Evolutionary conservation across 2,329 filamentous ascomycete genomes (phyloP).

Genomic region (Talaromyces sp.): DNA sequence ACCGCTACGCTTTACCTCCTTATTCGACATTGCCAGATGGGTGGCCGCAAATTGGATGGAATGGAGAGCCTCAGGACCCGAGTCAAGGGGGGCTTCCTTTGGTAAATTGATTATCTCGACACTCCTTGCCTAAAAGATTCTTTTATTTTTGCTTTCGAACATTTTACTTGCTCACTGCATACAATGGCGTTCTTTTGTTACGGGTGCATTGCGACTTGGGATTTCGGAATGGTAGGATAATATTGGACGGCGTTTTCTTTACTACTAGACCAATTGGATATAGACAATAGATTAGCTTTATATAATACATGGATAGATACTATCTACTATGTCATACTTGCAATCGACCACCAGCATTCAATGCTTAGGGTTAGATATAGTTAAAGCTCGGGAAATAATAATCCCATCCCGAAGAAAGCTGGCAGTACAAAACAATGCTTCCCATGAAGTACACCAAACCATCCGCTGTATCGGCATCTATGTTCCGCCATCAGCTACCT

Average conservation of each 20-base stretch:
- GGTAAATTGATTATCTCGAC: not conserved
- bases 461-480: not conserved
- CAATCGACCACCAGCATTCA: not conserved
- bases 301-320: not conserved
- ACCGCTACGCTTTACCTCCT: slow-evolving; percentile 58
- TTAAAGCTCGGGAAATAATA: not conserved
- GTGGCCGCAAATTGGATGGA: slow-evolving; percentile 60
- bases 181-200: slow-evolving; percentile 3
- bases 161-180: slow-evolving; percentile 8
- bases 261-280: not conserved
- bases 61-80: slow-evolving; percentile 36
- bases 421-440: not conserved
- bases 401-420: not conserved
- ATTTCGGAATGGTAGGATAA: slow-evolving; percentile 6
- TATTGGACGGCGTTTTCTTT: not conserved
- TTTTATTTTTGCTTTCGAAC: not conserved
- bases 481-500: not conserved
- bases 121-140: not conserved
- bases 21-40: slow-evolving; percentile 57
- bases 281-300: not conserved
- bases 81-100: slow-evolving; percentile 27
- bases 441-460: not conserved
- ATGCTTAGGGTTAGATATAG: too few species aligned
- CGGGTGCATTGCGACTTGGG: not conserved
- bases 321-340: not conserved